Conservation (phyloP, 2,329 filamentous ascomycete genomes). For the Lecanosticta acicola region DNA sequence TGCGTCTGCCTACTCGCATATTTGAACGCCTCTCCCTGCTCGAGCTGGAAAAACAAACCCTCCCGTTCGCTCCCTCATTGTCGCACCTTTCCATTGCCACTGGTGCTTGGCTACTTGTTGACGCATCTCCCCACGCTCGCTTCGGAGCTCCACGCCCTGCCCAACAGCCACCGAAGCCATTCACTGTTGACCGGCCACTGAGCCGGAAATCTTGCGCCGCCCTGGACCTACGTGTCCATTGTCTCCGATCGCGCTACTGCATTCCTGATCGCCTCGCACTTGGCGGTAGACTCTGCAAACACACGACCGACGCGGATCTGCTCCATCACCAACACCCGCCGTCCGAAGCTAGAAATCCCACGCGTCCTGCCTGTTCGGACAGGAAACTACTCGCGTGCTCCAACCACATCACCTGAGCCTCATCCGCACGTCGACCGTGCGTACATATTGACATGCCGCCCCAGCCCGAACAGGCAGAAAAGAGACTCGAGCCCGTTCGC, state of each 20-base stretch:
- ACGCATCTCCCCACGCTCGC: not conserved
- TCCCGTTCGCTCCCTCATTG: not conserved
- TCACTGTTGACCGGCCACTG: conserved; percentile 7
- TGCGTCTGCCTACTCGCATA: not conserved
- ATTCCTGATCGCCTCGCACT: conserved; percentile 4
- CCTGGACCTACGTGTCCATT: conserved; percentile 9
- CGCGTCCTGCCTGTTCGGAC: conserved; percentile 4
- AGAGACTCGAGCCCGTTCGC: conserved; percentile 12
- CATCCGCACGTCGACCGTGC: conserved; percentile 3
- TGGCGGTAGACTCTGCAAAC: conserved; percentile 1
- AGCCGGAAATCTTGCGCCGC: conserved; percentile 4
- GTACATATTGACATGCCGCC: conserved; percentile 19
- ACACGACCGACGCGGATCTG: conserved; percentile 2
- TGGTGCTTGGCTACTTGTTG: not conserved
- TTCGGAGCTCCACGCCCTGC: not conserved
- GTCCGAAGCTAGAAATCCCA: conserved; percentile 12
- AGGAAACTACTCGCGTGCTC: conserved; percentile 8
- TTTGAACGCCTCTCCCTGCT: not conserved
- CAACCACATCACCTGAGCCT: conserved; percentile 13
- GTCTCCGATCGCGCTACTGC: conserved; percentile 15
- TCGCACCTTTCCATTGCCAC: not conserved
- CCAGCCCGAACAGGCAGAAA: conserved; percentile 9
- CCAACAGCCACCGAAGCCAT: too few species aligned
- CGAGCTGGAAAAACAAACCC: not conserved
- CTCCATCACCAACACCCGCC: conserved; percentile 5